Evolutionary conservation across 2,329 filamentous ascomycete genomes (phyloP).

Genomic region (Ophiostoma piceae): DNA sequence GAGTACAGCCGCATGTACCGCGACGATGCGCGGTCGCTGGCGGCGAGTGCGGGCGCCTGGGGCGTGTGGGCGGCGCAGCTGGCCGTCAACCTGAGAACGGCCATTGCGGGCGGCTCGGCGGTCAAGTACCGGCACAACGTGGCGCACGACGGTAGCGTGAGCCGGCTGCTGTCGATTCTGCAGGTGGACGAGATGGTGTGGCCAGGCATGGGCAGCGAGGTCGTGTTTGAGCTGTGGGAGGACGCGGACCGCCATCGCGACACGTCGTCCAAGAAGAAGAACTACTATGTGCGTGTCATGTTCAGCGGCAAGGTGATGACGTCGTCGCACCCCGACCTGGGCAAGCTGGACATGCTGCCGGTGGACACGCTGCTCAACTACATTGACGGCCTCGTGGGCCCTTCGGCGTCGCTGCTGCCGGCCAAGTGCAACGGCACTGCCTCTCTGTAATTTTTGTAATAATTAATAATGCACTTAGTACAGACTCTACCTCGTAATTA

Average conservation of each 20-base stretch:
- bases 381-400: constrained; percentile 65
- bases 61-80: constrained; percentile 74
- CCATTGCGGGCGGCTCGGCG: background rate
- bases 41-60: constrained; percentile 55
- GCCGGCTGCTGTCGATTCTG: constrained; percentile 61
- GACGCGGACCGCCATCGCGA: constrained; percentile 29
- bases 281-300: constrained; percentile 59
- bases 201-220: constrained; percentile 76
- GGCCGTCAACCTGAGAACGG: constrained; percentile 54
- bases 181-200: constrained; percentile 74
- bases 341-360: constrained; percentile 65
- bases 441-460: constrained; percentile 13
- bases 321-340: constrained; percentile 65
- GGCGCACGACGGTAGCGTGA: constrained; percentile 71
- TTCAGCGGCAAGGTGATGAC: constrained; percentile 63
- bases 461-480: too few relatives aligned
- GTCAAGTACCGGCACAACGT: constrained; percentile 66
- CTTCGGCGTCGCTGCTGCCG: constrained; percentile 37
- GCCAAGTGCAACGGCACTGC: constrained; percentile 28
- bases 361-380: constrained; percentile 60
- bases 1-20: constrained; percentile 78
- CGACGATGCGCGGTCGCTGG: constrained; percentile 56
- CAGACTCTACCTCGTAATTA: too few relatives aligned
- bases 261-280: background rate
- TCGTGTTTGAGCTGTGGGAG: constrained; percentile 69